A percentile compares a stretch with the other conserved stretches of the same genome.
phyloP scores from a whole-genome alignment of 805 yeast species.

The Kazachstania psychrophila region DNA sequence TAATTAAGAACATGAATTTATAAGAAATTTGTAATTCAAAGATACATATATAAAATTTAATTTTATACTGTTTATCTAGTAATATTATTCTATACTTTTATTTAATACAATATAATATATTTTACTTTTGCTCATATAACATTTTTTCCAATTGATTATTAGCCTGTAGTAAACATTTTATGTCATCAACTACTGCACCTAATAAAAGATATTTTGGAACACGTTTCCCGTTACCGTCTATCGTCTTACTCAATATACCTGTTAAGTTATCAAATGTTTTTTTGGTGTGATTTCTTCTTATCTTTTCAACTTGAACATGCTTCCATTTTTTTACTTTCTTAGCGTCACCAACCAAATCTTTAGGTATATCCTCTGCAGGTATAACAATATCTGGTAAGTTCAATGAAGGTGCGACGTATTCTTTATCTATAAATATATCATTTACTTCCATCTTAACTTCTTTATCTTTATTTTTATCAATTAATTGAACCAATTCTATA shows the following conservation, averaged over 20 bases:
- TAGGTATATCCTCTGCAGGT: slow-evolving; percentile 18
- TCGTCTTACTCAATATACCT: slow-evolving; percentile 12
- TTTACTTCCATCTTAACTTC: not conserved
- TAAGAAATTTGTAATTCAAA: too few species aligned
- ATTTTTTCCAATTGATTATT: slow-evolving; percentile 20
- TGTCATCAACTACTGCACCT: slow-evolving; percentile 25
- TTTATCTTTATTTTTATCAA: not conserved
- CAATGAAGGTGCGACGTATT: slow-evolving; percentile 13
- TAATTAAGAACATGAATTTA: slow-evolving; percentile 36
- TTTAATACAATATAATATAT: not conserved
- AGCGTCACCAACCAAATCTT: slow-evolving; percentile 13
- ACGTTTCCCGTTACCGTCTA: slow-evolving; percentile 16
- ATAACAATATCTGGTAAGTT: slow-evolving; percentile 22
- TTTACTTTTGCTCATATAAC: slow-evolving; percentile 3
- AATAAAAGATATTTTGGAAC: slow-evolving; percentile 28
- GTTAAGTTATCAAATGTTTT: slow-evolving; percentile 22
- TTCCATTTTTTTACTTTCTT: slow-evolving; percentile 25
- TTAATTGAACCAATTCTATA: not conserved
- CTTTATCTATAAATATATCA: not conserved
- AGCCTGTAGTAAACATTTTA: slow-evolving; percentile 20
- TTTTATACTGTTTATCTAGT: too few species aligned
- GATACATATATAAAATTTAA: too few species aligned
- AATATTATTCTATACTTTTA: not conserved
- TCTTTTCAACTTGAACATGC: slow-evolving; percentile 27
- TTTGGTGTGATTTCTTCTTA: slow-evolving; percentile 25